These are phyloP conservation scores for Cladophialophora bantiana DNA, from an alignment of 2,329 filamentous ascomycete species.

Conservation along the genomic window DNA sequence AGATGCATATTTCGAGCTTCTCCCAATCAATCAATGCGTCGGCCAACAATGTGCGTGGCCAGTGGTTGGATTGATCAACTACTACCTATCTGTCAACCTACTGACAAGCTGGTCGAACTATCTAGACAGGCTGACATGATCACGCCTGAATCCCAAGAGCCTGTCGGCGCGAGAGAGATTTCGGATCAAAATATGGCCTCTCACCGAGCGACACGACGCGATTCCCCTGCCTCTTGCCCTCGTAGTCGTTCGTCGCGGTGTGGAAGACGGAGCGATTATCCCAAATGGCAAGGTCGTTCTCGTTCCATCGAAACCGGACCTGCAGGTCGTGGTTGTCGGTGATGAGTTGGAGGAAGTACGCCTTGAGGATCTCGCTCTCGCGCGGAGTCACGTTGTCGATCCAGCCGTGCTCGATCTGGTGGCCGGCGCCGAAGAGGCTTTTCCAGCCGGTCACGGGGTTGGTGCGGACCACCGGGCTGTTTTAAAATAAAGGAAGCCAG, in stretches of 20 bases:
- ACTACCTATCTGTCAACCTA: too few relatives aligned
- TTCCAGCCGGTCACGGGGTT: conserved; percentile 72
- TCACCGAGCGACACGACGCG: conserved; percentile 63
- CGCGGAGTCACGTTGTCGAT: conserved; percentile 46
- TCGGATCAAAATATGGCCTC: conserved; percentile 61
- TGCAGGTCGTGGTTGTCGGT: conserved; percentile 53
- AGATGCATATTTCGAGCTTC: too few relatives aligned
- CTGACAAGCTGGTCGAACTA: neutral
- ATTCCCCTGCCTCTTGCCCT: conserved; percentile 58
- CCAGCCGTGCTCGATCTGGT: conserved; percentile 41
- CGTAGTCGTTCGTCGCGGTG: conserved; percentile 61
- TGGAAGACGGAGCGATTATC: conserved; percentile 66
- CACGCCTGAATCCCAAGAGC: conserved; percentile 17
- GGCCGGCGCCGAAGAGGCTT: conserved; percentile 50
- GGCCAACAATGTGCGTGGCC: too few relatives aligned
- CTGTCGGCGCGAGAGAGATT: conserved; percentile 28
- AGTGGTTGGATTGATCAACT: too few relatives aligned
- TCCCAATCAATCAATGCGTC: too few relatives aligned
- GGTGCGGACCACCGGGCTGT: conserved; percentile 65
- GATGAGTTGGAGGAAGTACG: conserved; percentile 47
- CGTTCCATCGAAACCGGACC: conserved; percentile 49
- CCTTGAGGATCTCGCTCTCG: conserved; percentile 46
- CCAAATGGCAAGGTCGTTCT: conserved; percentile 63
- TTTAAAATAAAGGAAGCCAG: neutral
- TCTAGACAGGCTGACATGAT: neutral